These are phyloP conservation scores for Cercis canadensis DNA, from an alignment of 306 rosid species.

Conservation along the genomic window DNA sequence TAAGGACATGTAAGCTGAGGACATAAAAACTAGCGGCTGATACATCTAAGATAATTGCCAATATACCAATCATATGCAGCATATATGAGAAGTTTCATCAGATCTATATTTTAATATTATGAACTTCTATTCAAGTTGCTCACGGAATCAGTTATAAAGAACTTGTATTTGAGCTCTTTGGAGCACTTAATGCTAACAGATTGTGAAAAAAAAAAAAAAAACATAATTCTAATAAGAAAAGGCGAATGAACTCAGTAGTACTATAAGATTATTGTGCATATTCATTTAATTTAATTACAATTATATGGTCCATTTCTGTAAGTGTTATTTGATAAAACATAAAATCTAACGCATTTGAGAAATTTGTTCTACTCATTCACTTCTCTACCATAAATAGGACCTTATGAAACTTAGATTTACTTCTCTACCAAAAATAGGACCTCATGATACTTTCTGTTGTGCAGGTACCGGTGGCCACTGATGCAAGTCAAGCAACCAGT, in stretches of 20 bases:
- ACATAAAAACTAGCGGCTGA: not conserved
- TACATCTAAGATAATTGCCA: no score
- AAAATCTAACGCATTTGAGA: not conserved
- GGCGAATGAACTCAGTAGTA: no score
- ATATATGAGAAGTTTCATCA: no score
- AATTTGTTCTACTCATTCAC: not conserved
- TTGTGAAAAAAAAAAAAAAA: no score
- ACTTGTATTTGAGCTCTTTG: not conserved
- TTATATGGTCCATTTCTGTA: not conserved
- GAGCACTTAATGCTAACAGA: not conserved
- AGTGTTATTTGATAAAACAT: not conserved
- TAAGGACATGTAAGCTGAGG: not conserved
- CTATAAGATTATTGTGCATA: no score
- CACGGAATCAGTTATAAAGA: not conserved
- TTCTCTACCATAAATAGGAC: no score
- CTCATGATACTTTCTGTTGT: not conserved
- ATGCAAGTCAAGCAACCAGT: conserved; percentile 15
- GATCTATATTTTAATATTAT: no score
- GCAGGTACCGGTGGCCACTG: conserved; percentile 33
- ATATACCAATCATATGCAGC: no score
- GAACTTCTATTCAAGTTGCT: not conserved
- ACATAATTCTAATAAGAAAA: not conserved
- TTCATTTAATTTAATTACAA: not conserved
- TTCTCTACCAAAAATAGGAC: not conserved
- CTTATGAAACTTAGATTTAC: no score